phyloP scores from a whole-genome alignment of 257 asterid genomes.

The Eucommia ulmoides region DNA sequence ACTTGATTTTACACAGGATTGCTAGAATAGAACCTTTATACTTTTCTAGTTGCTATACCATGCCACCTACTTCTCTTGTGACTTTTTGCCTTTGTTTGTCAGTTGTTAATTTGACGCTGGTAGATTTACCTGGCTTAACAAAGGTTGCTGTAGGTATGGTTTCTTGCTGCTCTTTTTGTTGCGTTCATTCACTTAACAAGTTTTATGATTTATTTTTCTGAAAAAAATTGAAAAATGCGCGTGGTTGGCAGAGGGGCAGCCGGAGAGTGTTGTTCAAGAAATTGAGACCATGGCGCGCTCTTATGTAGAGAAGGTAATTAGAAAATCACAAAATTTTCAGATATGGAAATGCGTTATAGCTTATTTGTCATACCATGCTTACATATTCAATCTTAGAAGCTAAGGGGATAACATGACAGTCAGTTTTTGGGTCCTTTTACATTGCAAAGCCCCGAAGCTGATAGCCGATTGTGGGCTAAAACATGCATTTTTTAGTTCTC shows the following conservation, averaged over 20 bases:
- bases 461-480: no score
- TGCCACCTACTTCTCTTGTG: no score
- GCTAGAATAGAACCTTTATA: no score
- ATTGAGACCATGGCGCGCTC: slow-evolving; percentile 36
- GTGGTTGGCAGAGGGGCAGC: slow-evolving; percentile 36
- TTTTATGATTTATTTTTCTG: not conserved
- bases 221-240: no score
- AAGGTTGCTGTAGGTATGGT: slow-evolving; percentile 39
- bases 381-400: no score
- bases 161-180: slow-evolving; percentile 2
- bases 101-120: slow-evolving; percentile 36
- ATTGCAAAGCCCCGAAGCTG: no score
- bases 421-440: no score
- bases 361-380: no score
- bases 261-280: slow-evolving; percentile 27
- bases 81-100: slow-evolving; percentile 15
- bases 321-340: not conserved
- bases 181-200: not conserved
- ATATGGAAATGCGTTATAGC: not conserved
- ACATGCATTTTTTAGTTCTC: no score
- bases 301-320: slow-evolving; percentile 28
- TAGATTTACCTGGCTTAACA: slow-evolving; percentile 40
- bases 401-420: no score
- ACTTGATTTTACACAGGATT: no score
- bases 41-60: no score